Evolutionary conservation across 2,329 filamentous ascomycete species (phyloP).

Genomic region (Pseudopyrenochaeta lycopersici): DNA sequence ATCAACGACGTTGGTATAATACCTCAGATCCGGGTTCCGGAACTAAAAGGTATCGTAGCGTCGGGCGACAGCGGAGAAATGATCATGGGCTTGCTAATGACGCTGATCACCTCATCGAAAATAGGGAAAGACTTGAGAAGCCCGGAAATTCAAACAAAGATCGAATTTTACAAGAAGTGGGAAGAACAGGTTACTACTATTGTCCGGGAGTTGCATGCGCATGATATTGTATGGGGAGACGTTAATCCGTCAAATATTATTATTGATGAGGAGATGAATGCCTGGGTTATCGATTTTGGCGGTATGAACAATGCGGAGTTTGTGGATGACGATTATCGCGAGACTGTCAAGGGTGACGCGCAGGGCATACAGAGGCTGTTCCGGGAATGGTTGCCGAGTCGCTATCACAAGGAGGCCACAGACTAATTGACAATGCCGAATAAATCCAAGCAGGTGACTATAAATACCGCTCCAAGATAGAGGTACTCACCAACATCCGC

Average conservation of each 20-base stretch:
- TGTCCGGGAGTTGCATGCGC: conserved; percentile 21
- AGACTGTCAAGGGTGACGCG: conserved; percentile 45
- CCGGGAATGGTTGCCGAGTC: conserved; percentile 3
- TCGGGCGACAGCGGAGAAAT: conserved; percentile 4
- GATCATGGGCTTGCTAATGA: conserved; percentile 9
- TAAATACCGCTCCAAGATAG: no score
- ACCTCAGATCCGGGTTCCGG: conserved; percentile 3
- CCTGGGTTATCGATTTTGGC: conserved; percentile 50
- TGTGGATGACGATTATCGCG: conserved; percentile 47
- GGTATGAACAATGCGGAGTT: conserved; percentile 48
- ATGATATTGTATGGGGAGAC: conserved; percentile 27
- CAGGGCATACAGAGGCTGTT: conserved; percentile 6
- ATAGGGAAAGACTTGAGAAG: conserved; percentile 5
- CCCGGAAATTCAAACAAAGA: conserved; percentile 1
- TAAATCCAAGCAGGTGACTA: no score
- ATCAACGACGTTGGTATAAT: conserved; percentile 5
- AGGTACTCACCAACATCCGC: no score
- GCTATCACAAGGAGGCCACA: no score
- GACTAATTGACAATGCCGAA: no score
- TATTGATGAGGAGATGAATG: conserved; percentile 44
- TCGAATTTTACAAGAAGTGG: conserved; percentile 7
- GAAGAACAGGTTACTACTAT: conserved; percentile 8
- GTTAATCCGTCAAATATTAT: conserved; percentile 41
- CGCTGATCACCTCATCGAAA: conserved; percentile 2
- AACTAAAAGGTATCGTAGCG: conserved; percentile 5